Evolutionary conservation across 768 basidiomycete species (phyloP).

Genomic region (Exidia glandulosa): DNA sequence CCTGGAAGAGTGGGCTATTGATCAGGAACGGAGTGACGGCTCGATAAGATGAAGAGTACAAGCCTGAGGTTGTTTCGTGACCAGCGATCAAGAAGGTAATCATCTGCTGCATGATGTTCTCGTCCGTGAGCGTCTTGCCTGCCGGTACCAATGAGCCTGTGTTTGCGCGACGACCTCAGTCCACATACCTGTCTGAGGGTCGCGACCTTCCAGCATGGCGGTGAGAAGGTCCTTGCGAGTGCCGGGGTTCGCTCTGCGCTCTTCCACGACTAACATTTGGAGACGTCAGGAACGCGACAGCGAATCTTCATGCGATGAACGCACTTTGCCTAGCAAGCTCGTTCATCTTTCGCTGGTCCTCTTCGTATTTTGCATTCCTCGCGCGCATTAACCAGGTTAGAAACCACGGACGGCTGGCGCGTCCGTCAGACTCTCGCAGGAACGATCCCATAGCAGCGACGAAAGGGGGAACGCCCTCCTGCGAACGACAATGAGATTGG

Average conservation of each 20-base stretch:
- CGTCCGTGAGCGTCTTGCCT: conserved; percentile 20
- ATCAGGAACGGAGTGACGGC: background rate
- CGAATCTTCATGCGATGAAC: conserved; percentile 5
- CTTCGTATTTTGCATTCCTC: conserved; percentile 28
- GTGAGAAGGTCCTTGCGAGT: conserved; percentile 34
- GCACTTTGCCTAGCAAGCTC: conserved; percentile 30
- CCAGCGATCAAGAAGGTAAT: conserved; percentile 42
- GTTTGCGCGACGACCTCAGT: background rate
- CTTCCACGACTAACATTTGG: conserved; percentile 23
- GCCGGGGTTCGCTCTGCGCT: conserved; percentile 25
- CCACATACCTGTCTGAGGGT: conserved; percentile 29
- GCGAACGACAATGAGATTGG: background rate
- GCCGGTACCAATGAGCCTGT: background rate
- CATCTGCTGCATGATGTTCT: conserved; percentile 34
- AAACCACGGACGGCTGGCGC: conserved; percentile 24
- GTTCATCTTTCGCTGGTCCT: conserved; percentile 30
- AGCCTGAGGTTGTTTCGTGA: conserved; percentile 29
- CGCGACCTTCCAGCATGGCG: conserved; percentile 34
- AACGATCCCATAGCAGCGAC: conserved; percentile 30
- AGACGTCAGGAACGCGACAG: background rate
- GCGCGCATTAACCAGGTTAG: conserved; percentile 25
- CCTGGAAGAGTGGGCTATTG: conserved; percentile 5
- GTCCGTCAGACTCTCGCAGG: conserved; percentile 27
- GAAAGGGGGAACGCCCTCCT: conserved; percentile 28
- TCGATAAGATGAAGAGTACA: background rate